Evolutionary conservation across 306 rosid species (phyloP).

Genomic region (Astragalus glycyphyllos): DNA sequence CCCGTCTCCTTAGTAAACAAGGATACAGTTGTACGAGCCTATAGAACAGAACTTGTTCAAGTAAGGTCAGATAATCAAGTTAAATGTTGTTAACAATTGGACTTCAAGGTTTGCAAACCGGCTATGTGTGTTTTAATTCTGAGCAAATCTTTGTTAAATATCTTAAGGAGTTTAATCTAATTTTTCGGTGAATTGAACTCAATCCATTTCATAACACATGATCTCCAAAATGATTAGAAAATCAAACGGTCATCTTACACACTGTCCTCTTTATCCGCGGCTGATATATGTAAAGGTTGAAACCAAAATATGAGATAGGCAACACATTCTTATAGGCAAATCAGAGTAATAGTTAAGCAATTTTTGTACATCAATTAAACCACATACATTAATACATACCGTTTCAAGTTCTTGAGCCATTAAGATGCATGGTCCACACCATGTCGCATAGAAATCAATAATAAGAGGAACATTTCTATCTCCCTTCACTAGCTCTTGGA

Average conservation of each 20-base stretch:
- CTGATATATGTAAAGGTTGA: slow-evolving; percentile 1
- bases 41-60: too few species aligned
- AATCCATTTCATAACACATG: background rate
- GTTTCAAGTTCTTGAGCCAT: slow-evolving; percentile 99
- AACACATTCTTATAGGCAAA: slow-evolving; percentile 18
- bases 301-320: slow-evolving; percentile 30
- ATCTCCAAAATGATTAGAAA: slow-evolving; percentile 12
- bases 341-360: slow-evolving; percentile 7
- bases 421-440: slow-evolving; percentile 97
- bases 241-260: too few species aligned
- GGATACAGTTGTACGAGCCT: too few species aligned
- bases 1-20: too few species aligned
- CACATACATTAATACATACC: slow-evolving; percentile 91
- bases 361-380: slow-evolving; percentile 2
- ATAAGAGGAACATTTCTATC: slow-evolving; percentile 84
- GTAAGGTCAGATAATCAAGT: background rate
- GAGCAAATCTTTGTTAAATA: background rate
- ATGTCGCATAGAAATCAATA: slow-evolving; percentile 89
- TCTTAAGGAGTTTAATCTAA: background rate
- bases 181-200: background rate
- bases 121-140: background rate
- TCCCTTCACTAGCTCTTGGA: slow-evolving; percentile 91
- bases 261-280: too few species aligned
- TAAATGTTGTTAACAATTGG: slow-evolving; percentile 17
- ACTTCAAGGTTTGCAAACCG: background rate